Conservation (phyloP, 2,329 filamentous ascomycete species). For the Byssothecium circinans region DNA sequence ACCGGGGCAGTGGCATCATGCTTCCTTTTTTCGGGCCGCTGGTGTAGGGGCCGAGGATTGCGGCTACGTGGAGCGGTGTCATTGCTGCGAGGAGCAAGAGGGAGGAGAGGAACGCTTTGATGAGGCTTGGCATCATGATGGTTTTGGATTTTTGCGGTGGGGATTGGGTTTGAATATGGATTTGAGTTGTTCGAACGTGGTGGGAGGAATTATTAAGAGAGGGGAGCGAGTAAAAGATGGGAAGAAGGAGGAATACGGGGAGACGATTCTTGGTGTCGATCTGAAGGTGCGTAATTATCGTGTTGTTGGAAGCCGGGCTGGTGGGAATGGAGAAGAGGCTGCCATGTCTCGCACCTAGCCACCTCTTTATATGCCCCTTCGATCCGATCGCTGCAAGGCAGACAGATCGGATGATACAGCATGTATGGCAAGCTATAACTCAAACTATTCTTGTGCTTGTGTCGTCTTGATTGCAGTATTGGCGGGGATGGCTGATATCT, state of each 20-base stretch:
- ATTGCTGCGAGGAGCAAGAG: slow-evolving; percentile 2
- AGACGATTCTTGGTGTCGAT: background rate
- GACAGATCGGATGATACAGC: background rate
- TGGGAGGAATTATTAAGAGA: background rate
- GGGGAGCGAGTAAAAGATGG: background rate
- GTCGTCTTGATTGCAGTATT: background rate
- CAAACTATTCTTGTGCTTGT: background rate
- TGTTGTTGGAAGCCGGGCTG: background rate
- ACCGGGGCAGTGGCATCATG: background rate
- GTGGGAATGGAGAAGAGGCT: background rate
- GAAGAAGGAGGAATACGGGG: background rate
- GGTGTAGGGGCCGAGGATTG: background rate
- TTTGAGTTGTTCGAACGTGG: background rate
- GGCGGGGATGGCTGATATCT: background rate
- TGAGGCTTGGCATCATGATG: background rate
- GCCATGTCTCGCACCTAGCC: background rate
- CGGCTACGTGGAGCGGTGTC: background rate
- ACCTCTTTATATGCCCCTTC: background rate
- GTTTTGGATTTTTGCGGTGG: too few relatives aligned
- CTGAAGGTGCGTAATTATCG: too few relatives aligned
- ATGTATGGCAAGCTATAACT: background rate
- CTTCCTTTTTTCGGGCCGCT: background rate
- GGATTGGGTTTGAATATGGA: background rate
- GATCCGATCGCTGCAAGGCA: background rate
- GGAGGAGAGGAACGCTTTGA: background rate